Evolutionary conservation across 768 basidiomycete species (phyloP).

Genomic region (Lyophyllum decastes): DNA sequence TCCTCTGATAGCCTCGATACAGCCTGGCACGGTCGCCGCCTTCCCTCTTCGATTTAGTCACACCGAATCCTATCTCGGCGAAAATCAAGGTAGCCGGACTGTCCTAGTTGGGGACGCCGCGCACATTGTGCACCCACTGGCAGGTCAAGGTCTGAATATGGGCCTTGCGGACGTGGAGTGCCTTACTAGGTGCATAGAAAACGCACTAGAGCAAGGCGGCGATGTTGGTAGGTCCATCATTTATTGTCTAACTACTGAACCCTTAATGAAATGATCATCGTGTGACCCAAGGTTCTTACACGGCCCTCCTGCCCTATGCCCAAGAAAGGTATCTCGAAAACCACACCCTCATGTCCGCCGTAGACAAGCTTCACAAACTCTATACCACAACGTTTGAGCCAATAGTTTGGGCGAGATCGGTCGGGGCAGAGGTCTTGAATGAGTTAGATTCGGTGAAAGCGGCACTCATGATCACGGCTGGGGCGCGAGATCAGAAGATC

Average conservation of each 20-base stretch:
- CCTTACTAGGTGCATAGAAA: conserved; percentile 65
- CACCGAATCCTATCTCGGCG: conserved; percentile 83
- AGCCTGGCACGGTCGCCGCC: conserved; percentile 74
- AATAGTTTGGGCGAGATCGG: conserved; percentile 84
- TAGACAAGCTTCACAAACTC: conserved; percentile 90
- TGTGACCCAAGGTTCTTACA: conserved; percentile 62
- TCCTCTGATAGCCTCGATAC: conserved; percentile 71
- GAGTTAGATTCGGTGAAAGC: conserved; percentile 84
- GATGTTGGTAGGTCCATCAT: conserved; percentile 72
- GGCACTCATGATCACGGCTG: conserved; percentile 82
- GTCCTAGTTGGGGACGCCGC: conserved; percentile 96
- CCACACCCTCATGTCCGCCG: conserved; percentile 79
- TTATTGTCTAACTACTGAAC: neutral
- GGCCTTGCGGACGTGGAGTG: conserved; percentile 86
- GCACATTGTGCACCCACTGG: conserved; percentile 92
- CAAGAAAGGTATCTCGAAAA: conserved; percentile 84
- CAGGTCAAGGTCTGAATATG: conserved; percentile 94
- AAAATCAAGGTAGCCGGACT: conserved; percentile 64
- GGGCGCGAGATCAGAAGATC: conserved; percentile 28
- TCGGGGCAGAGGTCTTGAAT: conserved; percentile 89
- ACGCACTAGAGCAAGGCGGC: conserved; percentile 60
- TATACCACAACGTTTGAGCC: conserved; percentile 69
- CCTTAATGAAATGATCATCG: neutral
- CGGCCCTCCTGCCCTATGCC: conserved; percentile 74
- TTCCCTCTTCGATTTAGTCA: conserved; percentile 91